Evolutionary conservation across 2,329 filamentous ascomycete genomes (phyloP).

Genomic region (Cordyceps cicadae): DNA sequence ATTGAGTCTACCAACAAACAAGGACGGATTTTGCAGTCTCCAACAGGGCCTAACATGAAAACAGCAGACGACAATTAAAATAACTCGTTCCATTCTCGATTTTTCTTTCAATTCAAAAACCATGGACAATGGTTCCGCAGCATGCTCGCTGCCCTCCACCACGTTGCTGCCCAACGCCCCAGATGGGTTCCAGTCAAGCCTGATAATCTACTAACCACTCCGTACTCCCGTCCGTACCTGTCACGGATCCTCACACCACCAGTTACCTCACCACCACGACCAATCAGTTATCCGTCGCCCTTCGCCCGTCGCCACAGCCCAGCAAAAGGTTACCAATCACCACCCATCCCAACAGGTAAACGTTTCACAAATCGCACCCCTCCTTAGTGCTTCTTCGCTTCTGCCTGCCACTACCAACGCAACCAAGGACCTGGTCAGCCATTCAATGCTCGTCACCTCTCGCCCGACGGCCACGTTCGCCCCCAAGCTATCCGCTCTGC

Average conservation of each 20-base stretch:
- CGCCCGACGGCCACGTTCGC: background rate
- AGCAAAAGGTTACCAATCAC: background rate
- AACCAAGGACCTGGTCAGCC: background rate
- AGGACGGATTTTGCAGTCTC: background rate
- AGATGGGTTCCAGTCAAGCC: background rate
- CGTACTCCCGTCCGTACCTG: no score
- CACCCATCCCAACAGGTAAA: background rate
- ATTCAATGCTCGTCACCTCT: background rate
- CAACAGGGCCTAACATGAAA: background rate
- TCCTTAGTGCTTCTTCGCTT: background rate
- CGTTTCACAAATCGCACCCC: constrained; percentile 5
- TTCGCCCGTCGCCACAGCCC: background rate
- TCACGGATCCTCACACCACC: background rate
- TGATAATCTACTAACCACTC: background rate
- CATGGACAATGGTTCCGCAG: background rate
- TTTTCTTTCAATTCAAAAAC: background rate
- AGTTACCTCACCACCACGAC: background rate
- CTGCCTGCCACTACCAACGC: background rate
- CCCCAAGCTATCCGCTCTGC: background rate
- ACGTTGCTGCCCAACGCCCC: constrained; percentile 1
- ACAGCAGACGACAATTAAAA: background rate
- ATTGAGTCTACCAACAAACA: background rate
- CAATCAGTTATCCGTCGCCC: background rate
- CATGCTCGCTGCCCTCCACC: background rate
- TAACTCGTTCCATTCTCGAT: background rate